Evolutionary conservation across 1,284 basidiomycete species (phyloP).

Genomic region (Moesziomyces parantarcticus): DNA sequence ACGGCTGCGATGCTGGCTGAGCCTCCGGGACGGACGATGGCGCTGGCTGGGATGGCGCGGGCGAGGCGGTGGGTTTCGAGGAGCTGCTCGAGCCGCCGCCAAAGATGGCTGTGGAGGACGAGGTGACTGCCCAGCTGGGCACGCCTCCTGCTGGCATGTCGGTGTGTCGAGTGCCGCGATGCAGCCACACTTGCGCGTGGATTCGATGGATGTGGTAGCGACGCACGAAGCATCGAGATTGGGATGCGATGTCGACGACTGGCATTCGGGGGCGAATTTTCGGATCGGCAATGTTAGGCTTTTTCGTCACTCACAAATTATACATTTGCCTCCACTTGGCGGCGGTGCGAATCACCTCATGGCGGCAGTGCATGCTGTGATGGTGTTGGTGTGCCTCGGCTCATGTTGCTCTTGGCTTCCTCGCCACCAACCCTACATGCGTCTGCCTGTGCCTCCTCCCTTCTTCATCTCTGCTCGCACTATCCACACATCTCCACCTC

Average conservation of each 20-base stretch:
- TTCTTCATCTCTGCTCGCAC: background rate
- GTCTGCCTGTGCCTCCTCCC: too few relatives aligned
- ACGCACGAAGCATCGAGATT: background rate
- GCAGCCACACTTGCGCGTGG: too few relatives aligned
- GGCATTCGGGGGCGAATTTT: too few relatives aligned
- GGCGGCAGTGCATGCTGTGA: background rate
- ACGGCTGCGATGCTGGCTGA: slow-evolving; percentile 5
- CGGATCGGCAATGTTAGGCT: too few relatives aligned
- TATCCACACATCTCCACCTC: slow-evolving; percentile 1
- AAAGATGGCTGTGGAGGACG: slow-evolving; percentile 32
- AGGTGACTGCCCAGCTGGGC: slow-evolving; percentile 42
- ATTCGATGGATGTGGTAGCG: background rate
- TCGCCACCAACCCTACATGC: background rate
- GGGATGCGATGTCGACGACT: background rate
- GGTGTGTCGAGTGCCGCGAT: too few relatives aligned
- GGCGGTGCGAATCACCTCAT: background rate
- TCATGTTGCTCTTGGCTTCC: background rate
- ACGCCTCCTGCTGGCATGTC: slow-evolving; percentile 32
- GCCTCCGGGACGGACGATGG: background rate
- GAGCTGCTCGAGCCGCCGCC: slow-evolving; percentile 17
- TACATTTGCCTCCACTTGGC: too few relatives aligned
- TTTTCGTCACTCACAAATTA: too few relatives aligned
- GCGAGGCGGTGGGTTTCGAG: slow-evolving; percentile 9
- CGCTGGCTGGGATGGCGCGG: slow-evolving; percentile 13
- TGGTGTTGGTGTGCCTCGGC: too few relatives aligned